A percentile compares a stretch with the other conserved stretches of the same genome.
phyloP scores from a whole-genome alignment of 345 rosid species.

The Salix purpurea region DNA sequence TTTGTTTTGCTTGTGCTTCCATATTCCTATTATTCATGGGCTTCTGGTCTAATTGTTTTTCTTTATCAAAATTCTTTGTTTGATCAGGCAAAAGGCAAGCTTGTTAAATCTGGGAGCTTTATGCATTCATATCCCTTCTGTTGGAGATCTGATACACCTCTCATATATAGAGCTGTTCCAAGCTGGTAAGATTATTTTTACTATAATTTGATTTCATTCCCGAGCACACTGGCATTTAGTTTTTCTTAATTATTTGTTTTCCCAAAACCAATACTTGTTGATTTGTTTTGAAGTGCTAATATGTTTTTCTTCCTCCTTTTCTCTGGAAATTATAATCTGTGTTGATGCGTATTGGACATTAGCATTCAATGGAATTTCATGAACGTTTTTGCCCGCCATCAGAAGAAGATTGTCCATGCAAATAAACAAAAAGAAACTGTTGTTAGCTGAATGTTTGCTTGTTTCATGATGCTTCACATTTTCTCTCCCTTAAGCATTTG shows the following conservation, averaged over 20 bases:
- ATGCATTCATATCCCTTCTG: conserved; percentile 87
- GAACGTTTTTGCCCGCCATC: neutral
- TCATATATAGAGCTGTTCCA: conserved; percentile 91
- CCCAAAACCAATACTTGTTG: neutral
- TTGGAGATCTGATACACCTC: conserved; percentile 96
- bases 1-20: neutral
- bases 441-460: neutral
- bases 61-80: neutral
- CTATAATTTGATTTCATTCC: neutral
- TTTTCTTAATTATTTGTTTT: neutral
- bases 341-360: neutral
- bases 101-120: conserved; percentile 77
- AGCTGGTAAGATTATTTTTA: conserved; percentile 57
- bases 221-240: neutral
- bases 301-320: neutral
- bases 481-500: neutral
- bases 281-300: neutral
- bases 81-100: conserved; percentile 80
- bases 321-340: neutral
- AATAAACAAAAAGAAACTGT: neutral
- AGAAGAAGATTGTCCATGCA: neutral
- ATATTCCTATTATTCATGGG: neutral
- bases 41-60: neutral
- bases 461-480: neutral
- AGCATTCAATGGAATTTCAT: neutral